These are phyloP conservation scores for Naegleria fowleri DNA, from an alignment of 208 protist genomes.

Conservation along the genomic window DNA sequence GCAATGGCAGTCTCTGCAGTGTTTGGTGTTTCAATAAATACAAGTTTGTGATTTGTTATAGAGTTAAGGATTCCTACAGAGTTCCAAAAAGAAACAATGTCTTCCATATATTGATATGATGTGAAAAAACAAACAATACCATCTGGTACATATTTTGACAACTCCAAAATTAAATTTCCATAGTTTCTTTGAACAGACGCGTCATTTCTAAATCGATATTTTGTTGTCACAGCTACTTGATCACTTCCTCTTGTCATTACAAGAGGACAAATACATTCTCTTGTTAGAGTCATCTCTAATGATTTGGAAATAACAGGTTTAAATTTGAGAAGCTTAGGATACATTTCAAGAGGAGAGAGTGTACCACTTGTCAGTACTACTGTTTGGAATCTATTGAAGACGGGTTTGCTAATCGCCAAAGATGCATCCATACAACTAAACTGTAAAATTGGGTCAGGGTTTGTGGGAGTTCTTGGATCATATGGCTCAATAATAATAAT, in stretches of 20 bases:
- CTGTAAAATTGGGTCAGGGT: conserved; percentile 66
- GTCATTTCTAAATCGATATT: conserved; percentile 53
- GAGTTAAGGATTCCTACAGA: conserved; percentile 78
- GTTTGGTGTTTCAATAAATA: conserved; percentile 97
- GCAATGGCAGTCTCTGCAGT: conserved; percentile 92
- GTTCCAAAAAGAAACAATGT: conserved; percentile 84
- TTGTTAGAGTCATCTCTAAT: conserved; percentile 86
- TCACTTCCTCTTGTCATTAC: conserved; percentile 77
- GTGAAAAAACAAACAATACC: conserved; percentile 68
- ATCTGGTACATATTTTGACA: conserved; percentile 90
- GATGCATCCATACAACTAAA: conserved; percentile 92
- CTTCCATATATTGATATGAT: conserved; percentile 51
- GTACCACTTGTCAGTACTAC: conserved; percentile 97
- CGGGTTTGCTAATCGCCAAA: conserved; percentile 82
- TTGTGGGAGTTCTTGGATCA: conserved; percentile 74
- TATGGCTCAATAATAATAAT: conserved; percentile 88
- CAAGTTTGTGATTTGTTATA: conserved; percentile 87
- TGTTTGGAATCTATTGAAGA: conserved; percentile 83
- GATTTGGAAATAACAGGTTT: conserved; percentile 75
- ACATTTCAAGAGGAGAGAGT: conserved; percentile 96
- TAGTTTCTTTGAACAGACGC: conserved; percentile 88
- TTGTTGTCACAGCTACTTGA: conserved; percentile 43
- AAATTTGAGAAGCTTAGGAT: conserved; percentile 96
- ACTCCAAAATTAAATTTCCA: conserved; percentile 83
- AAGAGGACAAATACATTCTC: conserved; percentile 88